Evolutionary conservation across 495 filamentous ascomycete species (phyloP), one percentile per base, ranked within the genome.

Genomic region (Trichoderma gamsii): DNA sequence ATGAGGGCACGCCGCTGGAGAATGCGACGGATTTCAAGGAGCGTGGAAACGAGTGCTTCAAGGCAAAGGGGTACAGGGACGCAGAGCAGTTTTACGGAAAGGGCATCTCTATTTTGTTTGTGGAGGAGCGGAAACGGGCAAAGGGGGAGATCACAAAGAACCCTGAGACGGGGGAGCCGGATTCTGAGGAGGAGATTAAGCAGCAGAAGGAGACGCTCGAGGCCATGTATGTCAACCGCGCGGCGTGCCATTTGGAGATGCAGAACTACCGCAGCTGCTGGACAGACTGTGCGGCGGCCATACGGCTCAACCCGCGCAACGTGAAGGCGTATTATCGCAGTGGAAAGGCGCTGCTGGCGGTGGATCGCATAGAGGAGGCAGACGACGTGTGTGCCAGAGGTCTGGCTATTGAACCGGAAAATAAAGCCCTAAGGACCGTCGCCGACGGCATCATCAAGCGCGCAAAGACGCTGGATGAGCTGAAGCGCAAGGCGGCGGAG

Each of bases 51-150:
- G 95, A 97, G 68, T 87, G 86, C 68, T 96, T 92, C 70, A 82
- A 83, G 68, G 83, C 80, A 68, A 89, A 88, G 76, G 80, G 85
- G 63, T 98, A 89, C 88, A 80, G 79, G 21, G 92, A 97, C 76
- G 95, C 92, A 7, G 90, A 88, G 72, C 93, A 97, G 72, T 97
- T 91, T 79, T 99, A 99, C 73, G 86, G 85, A 9, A 97, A 97
- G 76, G 91, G 85, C 16, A 81, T 98, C 41, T 78, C 84, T 3
- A 85, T 92, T 1, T 76, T 97, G 27, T 78, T 81, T 21, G 80
- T 80, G 27, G 86, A 87, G 70, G 85, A 90, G 65, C 73, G 73
- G 25, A 80, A 81, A 61, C 73, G 81, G 18, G 68, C 61, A 29
- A 66, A 64, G 46, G 73, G 69, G 43, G 69, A 65, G 21, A 70